phyloP scores from a whole-genome alignment of 768 basidiomycete genomes.

The Suillus placidus region DNA sequence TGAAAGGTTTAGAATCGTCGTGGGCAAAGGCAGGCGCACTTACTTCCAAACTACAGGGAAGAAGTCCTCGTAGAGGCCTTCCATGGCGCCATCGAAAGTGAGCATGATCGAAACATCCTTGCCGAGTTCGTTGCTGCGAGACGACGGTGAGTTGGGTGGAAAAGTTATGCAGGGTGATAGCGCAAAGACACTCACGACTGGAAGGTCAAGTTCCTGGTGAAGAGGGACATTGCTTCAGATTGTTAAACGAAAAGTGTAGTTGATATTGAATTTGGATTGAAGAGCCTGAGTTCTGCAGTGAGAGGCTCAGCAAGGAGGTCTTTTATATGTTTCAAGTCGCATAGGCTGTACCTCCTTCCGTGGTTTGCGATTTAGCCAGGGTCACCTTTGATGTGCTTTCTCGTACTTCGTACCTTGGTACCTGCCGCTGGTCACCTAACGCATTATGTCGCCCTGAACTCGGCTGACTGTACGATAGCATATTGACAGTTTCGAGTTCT shows the following conservation, averaged over 20 bases:
- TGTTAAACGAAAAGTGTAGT: neutral
- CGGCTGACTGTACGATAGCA: neutral
- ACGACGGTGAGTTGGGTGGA: too few species aligned
- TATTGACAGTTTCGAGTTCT: neutral
- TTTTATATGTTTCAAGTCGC: neutral
- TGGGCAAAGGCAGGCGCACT: too few species aligned
- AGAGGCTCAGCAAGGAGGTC: neutral
- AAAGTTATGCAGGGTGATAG: too few species aligned
- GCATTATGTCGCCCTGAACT: neutral
- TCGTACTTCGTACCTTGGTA: neutral
- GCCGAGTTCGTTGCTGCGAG: too few species aligned
- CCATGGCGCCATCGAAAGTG: too few species aligned
- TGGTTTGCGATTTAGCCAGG: neutral
- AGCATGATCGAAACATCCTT: too few species aligned
- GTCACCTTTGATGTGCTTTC: neutral
- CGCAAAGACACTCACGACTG: too few species aligned
- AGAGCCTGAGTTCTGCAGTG: neutral
- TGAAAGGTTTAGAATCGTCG: too few species aligned
- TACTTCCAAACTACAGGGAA: too few species aligned
- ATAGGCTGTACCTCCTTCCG: neutral
- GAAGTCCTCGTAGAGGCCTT: too few species aligned
- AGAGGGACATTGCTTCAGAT: neutral
- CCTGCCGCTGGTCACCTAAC: neutral
- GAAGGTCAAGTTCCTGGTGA: neutral
- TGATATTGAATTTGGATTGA: neutral